These are phyloP conservation scores for Aspergillus ostianus DNA, from an alignment of 495 filamentous ascomycete species.

Conservation along the genomic window DNA sequence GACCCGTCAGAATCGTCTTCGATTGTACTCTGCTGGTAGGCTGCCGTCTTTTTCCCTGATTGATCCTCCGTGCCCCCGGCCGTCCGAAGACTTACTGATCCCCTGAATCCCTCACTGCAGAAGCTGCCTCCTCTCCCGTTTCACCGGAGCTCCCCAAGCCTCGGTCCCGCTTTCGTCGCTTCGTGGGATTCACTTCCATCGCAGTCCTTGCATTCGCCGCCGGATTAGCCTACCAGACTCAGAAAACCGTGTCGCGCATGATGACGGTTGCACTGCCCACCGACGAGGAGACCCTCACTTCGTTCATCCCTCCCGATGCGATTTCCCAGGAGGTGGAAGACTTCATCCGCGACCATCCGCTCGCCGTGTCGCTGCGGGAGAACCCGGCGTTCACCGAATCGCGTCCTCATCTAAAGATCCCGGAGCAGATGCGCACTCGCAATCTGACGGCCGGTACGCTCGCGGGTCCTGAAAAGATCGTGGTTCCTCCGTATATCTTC, in stretches of 20 bases:
- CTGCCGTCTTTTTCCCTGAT: not conserved
- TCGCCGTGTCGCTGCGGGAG: constrained; percentile 62
- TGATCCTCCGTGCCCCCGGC: constrained; percentile 7
- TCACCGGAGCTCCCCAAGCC: constrained; percentile 18
- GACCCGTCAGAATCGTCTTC: constrained; percentile 2
- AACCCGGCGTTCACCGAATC: constrained; percentile 70
- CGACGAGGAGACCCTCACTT: constrained; percentile 69
- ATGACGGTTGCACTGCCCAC: constrained; percentile 51
- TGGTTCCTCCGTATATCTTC: constrained; percentile 80
- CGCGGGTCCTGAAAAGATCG: constrained; percentile 69
- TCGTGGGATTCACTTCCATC: constrained; percentile 39
- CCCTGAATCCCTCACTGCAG: not conserved
- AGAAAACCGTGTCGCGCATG: constrained; percentile 30
- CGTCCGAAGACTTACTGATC: constrained; percentile 1
- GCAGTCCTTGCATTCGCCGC: constrained; percentile 36
- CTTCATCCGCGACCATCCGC: constrained; percentile 71
- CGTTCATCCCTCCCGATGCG: constrained; percentile 64
- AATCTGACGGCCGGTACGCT: constrained; percentile 84
- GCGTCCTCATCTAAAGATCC: constrained; percentile 85
- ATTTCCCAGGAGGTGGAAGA: constrained; percentile 62
- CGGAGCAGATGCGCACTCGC: constrained; percentile 58
- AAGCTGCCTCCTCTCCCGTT: not conserved
- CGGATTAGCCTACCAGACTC: constrained; percentile 30
- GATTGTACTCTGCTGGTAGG: constrained; percentile 14
- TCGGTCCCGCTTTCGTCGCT: constrained; percentile 36